Conservation (phyloP, 2,329 filamentous ascomycete species). For the Drechslera avenae region DNA sequence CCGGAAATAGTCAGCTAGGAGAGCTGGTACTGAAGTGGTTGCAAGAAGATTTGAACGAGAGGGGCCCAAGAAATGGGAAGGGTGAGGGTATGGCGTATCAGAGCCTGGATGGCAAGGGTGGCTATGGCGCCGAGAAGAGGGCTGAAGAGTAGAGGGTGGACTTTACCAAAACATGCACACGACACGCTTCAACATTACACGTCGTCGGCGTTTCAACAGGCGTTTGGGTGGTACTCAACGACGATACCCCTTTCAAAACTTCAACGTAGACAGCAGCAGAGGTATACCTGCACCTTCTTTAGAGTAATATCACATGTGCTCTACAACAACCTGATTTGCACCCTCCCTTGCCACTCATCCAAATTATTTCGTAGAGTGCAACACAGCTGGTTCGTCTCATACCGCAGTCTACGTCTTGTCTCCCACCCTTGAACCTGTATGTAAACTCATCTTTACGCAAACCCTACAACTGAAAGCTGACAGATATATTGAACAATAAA, state of each 20-base stretch:
- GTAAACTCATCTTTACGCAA: too few species aligned
- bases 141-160: conserved; percentile 6
- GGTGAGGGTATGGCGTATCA: conserved; percentile 70
- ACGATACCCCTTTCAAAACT: conserved; percentile 39
- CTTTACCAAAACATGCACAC: not conserved
- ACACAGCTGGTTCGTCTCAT: too few species aligned
- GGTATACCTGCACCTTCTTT: too few species aligned
- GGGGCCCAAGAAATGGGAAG: conserved; percentile 73
- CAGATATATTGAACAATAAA: too few species aligned
- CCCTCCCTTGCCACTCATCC: too few species aligned
- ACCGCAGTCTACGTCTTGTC: too few species aligned
- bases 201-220: conserved; percentile 22
- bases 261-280: not conserved
- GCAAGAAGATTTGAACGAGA: conserved; percentile 74
- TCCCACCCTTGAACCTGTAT: too few species aligned
- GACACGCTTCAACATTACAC: conserved; percentile 37
- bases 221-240: conserved; percentile 41
- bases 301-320: too few species aligned
- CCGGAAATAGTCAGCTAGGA: conserved; percentile 82
- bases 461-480: too few species aligned
- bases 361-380: too few species aligned
- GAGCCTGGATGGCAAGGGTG: conserved; percentile 63
- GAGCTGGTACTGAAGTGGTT: conserved; percentile 90
- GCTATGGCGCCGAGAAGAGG: conserved; percentile 65
- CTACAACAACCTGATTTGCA: too few species aligned